Conservation (phyloP, 2,329 filamentous ascomycete species). For the Paecilomyces formosus region DNA sequence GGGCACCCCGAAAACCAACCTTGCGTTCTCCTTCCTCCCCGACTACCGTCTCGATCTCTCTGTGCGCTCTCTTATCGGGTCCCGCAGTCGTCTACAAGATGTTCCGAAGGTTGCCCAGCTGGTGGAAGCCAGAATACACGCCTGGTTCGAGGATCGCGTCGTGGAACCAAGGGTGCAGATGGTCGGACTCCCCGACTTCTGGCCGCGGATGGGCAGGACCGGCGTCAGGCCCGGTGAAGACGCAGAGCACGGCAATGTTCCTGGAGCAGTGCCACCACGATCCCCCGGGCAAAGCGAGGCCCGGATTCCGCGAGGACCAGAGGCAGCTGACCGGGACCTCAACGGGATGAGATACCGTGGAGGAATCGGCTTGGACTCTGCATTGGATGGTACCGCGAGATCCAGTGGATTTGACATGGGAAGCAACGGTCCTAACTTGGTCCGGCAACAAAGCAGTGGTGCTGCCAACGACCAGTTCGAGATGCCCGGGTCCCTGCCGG, state of each 20-base stretch:
- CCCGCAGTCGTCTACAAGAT: constrained; percentile 55
- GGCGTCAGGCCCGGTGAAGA: constrained; percentile 37
- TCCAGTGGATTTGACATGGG: constrained; percentile 27
- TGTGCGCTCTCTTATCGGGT: constrained; percentile 58
- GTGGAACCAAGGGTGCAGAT: constrained; percentile 61
- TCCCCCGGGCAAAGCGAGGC: constrained; percentile 14
- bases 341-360: constrained; percentile 29
- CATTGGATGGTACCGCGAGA: constrained; percentile 23
- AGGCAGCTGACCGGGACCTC: constrained; percentile 16
- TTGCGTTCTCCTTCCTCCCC: constrained; percentile 78
- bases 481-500: constrained; percentile 34
- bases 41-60: constrained; percentile 60
- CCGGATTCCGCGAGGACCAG: constrained; percentile 23
- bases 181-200: constrained; percentile 54
- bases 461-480: constrained; percentile 24
- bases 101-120: constrained; percentile 61
- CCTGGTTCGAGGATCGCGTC: constrained; percentile 61
- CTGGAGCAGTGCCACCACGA: constrained; percentile 2
- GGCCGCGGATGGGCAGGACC: constrained; percentile 50
- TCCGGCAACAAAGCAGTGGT: constrained; percentile 11
- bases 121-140: constrained; percentile 56
- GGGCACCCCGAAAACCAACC: constrained; percentile 67
- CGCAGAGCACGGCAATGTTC: constrained; percentile 18
- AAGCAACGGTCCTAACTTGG: not conserved
- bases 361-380: constrained; percentile 16